A percentile compares a stretch with the other conserved stretches of the same genome.
Conservation (phyloP, 768 basidiomycete genomes). For the Macrocybe gigantea region DNA sequence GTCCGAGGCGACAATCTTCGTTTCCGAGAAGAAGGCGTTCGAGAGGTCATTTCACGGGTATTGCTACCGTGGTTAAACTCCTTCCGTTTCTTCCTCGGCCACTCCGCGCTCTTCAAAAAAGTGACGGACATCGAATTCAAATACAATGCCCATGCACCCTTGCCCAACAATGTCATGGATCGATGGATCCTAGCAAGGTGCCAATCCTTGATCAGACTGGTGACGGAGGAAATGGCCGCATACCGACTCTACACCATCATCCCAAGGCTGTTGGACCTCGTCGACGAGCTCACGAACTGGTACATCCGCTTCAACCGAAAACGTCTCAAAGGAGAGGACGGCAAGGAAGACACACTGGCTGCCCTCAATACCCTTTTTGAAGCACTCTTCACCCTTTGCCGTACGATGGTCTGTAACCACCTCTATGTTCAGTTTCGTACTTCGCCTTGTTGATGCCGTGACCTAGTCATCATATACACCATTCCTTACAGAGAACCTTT, state of each 20-base stretch:
- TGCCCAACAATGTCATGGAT: conserved; percentile 95
- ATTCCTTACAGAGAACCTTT: conserved; percentile 94
- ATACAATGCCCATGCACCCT: conserved; percentile 81
- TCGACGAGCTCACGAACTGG: conserved; percentile 98
- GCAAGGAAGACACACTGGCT: conserved; percentile 76
- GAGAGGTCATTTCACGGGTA: conserved; percentile 94
- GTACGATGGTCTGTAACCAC: conserved; percentile 71
- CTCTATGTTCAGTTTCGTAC: not conserved
- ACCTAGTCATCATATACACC: conserved; percentile 93
- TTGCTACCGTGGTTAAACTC: conserved; percentile 98
- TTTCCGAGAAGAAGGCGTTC: conserved; percentile 97
- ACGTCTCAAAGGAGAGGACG: conserved; percentile 92
- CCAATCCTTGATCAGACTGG: conserved; percentile 90
- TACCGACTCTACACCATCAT: conserved; percentile 98
- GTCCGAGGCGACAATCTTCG: conserved; percentile 96
- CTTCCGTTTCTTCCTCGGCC: conserved; percentile 98
- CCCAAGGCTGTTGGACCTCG: conserved; percentile 84
- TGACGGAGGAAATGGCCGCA: conserved; percentile 92
- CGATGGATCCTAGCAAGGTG: conserved; percentile 98
- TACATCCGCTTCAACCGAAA: conserved; percentile 99
- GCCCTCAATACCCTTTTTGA: conserved; percentile 97
- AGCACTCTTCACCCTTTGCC: conserved; percentile 87
- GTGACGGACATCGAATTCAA: conserved; percentile 68
- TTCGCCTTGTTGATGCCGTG: not conserved
- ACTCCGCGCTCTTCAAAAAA: conserved; percentile 83